Evolutionary conservation across 2,329 filamentous ascomycete genomes (phyloP), one percentile per base, ranked within the genome.

Genomic region (Trichocomaceae sp.): DNA sequence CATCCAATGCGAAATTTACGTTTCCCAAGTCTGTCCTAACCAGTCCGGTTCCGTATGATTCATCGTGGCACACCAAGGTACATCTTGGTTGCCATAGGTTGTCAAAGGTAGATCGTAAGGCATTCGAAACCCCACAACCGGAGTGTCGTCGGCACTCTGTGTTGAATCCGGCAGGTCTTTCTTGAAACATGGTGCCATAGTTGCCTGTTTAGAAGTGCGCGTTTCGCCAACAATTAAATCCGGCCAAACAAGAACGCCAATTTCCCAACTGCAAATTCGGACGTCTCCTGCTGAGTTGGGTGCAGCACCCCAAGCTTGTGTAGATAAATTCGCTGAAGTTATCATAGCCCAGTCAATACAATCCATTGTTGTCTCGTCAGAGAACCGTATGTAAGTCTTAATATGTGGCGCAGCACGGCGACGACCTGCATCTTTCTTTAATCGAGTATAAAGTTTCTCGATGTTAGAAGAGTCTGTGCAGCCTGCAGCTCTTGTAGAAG

Each of bases 261-360:
- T 80, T 68, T 96, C 90, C 75, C 86, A 96, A 29, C 88, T 93
- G 56, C 86, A 84, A 26, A 95, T 82, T 35, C 85, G 79, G 29
- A 90, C 74, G 62, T 88, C 80, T 0, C 81, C 82, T 0, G 77
- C 74, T 2, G 75, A 68, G 58, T 79, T 82, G 1, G 67, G 69
- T 2, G 80, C 76, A 37, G 86, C 83, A 1, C 90, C 90, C 91
- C 90, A 96, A 0, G 90, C 90, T 70, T 95, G 90, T 58, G 85
- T 92, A 1, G 88, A 93, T 2, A 96, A 69, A 62, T 95, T 96
- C n/a, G 90, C 90, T n/a, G 88, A 93, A 0, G 89, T 95, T 2
- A 95, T 68, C 59, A 96, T 77, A 1, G 88, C 89, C 91, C 90
- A 96, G 64, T 93, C 87, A 39, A 95, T 84, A 0, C 59, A 67